Percentiles rank a stretch among this genome's conserved stretches.
Conservation (phyloP, 202 grass and related monocot species). For the Setaria viridis region DNA sequence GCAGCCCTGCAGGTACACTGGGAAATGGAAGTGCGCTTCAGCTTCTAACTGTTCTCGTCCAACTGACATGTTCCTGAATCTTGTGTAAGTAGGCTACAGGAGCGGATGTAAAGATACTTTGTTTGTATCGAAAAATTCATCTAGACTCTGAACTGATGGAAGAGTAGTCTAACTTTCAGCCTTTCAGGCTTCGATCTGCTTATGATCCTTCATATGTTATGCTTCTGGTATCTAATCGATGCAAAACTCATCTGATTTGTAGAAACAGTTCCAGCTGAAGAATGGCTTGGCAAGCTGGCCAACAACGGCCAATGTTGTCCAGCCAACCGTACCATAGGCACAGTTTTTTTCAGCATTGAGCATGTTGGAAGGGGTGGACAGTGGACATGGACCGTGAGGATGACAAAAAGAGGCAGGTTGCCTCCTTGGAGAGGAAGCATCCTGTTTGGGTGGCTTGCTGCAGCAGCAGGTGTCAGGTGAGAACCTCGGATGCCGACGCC, state of each 20-base stretch:
- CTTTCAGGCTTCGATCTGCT: background rate
- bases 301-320: background rate
- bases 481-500: background rate
- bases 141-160: background rate
- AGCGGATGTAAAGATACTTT: background rate
- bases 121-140: background rate
- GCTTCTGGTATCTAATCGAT: background rate
- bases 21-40: background rate
- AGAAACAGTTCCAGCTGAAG: background rate
- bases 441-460: background rate
- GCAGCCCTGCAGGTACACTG: constrained; percentile 11
- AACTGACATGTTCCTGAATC: background rate
- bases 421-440: constrained; percentile 15
- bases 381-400: background rate
- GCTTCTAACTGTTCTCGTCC: background rate
- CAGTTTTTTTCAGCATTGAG: background rate
- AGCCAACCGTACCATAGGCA: background rate
- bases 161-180: background rate
- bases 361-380: background rate
- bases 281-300: background rate
- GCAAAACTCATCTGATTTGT: background rate
- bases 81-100: background rate
- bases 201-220: background rate
- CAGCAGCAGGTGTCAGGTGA: background rate
- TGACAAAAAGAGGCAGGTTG: constrained; percentile 17